A percentile compares a stretch with the other conserved stretches of the same genome.
These are phyloP conservation scores for Gossypium bickii DNA, from an alignment of 345 rosid species.

Conservation along the genomic window DNA sequence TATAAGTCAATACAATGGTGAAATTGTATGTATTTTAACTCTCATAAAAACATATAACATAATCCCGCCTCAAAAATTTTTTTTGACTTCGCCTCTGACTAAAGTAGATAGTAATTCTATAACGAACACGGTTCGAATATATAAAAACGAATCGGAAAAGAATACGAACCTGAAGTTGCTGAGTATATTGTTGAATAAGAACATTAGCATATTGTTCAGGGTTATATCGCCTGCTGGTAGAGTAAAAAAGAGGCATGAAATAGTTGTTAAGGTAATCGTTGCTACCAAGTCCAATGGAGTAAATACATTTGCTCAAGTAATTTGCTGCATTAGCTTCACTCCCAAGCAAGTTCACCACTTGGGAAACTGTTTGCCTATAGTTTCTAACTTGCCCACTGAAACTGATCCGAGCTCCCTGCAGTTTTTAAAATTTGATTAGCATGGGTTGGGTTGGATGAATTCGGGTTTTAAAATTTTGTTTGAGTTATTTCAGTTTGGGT, in stretches of 20 bases:
- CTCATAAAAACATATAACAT: too few species aligned
- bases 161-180: slow-evolving; percentile 55
- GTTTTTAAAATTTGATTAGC: too few species aligned
- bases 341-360: slow-evolving; percentile 62
- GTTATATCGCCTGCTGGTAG: slow-evolving; percentile 44
- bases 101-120: neutral
- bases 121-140: neutral
- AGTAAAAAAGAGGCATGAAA: slow-evolving; percentile 69
- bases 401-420: slow-evolving; percentile 66
- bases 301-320: slow-evolving; percentile 61
- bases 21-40: too few species aligned
- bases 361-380: slow-evolving; percentile 54
- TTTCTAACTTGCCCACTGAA: slow-evolving; percentile 75
- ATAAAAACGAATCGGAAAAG: neutral
- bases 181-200: slow-evolving; percentile 51
- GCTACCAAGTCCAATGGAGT: slow-evolving; percentile 75
- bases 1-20: too few species aligned
- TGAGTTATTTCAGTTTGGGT: too few species aligned
- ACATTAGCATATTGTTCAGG: slow-evolving; percentile 55
- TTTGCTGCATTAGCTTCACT: slow-evolving; percentile 44
- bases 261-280: slow-evolving; percentile 94
- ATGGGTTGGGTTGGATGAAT: too few species aligned
- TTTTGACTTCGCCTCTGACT: neutral
- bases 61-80: too few species aligned
- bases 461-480: too few species aligned